Evolutionary conservation across 2,329 filamentous ascomycete genomes (phyloP).

Genomic region (Pseudopithomyces maydicus): DNA sequence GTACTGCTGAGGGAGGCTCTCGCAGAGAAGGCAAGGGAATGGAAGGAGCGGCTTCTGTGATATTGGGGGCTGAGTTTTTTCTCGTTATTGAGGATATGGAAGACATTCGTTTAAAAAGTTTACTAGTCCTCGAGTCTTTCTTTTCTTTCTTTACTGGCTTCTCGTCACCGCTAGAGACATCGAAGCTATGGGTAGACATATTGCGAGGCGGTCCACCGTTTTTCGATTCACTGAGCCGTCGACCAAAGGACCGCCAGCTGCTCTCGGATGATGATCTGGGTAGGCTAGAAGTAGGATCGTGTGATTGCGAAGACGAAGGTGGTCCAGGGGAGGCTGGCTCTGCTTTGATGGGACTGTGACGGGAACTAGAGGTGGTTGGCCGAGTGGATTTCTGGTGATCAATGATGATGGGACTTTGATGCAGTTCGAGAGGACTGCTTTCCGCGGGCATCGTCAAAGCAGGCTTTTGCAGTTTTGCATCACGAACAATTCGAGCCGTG

Average conservation of each 20-base stretch:
- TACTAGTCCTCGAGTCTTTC: conserved; percentile 62
- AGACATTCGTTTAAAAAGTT: conserved; percentile 71
- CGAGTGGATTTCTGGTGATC: conserved; percentile 58
- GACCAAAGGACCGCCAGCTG: conserved; percentile 45
- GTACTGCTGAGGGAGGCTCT: conserved; percentile 62
- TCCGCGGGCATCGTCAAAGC: conserved; percentile 50
- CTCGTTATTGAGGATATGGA: conserved; percentile 60
- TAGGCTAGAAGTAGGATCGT: conserved; percentile 34
- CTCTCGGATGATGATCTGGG: conserved; percentile 47
- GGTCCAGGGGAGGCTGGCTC: conserved; percentile 39
- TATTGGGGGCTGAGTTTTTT: conserved; percentile 51
- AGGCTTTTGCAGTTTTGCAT: conserved; percentile 49
- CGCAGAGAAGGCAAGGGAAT: conserved; percentile 35
- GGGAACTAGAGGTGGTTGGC: conserved; percentile 28
- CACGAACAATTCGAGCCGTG: conserved; percentile 80
- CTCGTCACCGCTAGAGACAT: conserved; percentile 43
- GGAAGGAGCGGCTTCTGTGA: conserved; percentile 41
- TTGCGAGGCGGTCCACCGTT: conserved; percentile 32
- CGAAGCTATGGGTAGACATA: conserved; percentile 30
- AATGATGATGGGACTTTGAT: conserved; percentile 66
- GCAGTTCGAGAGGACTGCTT: conserved; percentile 57
- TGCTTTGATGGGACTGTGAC: conserved; percentile 25
- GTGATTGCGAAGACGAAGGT: conserved; percentile 37
- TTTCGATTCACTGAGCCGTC: conserved; percentile 44
- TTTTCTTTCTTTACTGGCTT: conserved; percentile 53